Base-by-base conservation (phyloP, 1,284 basidiomycete genomes). In the Trichosporon ovoides region DNA sequence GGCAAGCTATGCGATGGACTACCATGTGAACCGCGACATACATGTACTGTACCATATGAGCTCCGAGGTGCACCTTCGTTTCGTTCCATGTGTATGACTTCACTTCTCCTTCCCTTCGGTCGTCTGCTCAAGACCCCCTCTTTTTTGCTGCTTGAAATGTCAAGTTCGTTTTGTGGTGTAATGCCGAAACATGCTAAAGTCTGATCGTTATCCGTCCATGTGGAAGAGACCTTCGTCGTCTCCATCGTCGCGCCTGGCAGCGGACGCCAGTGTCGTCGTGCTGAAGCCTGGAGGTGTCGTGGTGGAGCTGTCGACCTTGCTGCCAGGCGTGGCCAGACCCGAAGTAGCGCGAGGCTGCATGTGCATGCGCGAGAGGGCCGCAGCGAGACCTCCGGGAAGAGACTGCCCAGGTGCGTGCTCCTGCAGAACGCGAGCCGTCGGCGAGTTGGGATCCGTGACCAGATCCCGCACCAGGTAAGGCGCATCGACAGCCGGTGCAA, bases 381-480 rank as follows among this genome's bases (percentile, higher is more conserved):
- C 70, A 1, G 77, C 75, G 7, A 78, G 58, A 12, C 77, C 77
- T 22, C 74, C 74, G 31, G 77, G 77, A 24, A 78, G 58, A 12
- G 67, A 69, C 59, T 76, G 74, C 34, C 77, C 77, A 7, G 77
- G 77, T 0, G 75, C 72, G 59, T 78, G 77, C 50, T 75, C 68
- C 38, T 73, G 68, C 24, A 77, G 62, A 3, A 71, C 77, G 16
- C 67, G 65, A 3, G 60, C 60, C 1, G 72, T 67, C 20, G 68
- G 75, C 40, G 65, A 74, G 37, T 62, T 70, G 18, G 67, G 73
- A 57, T 71, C 68, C 40, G 53, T 62, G 10, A 48, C 43, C 14
- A 58, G 58, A 35, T 61, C 63, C 59, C 68, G 61, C 53, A 70
- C 53, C 31, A 66, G 62, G 64, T 63, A 71, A 13, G 67, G 66